phyloP scores from a whole-genome alignment of 345 rosid genomes.

The Melaleuca quinquenervia region DNA sequence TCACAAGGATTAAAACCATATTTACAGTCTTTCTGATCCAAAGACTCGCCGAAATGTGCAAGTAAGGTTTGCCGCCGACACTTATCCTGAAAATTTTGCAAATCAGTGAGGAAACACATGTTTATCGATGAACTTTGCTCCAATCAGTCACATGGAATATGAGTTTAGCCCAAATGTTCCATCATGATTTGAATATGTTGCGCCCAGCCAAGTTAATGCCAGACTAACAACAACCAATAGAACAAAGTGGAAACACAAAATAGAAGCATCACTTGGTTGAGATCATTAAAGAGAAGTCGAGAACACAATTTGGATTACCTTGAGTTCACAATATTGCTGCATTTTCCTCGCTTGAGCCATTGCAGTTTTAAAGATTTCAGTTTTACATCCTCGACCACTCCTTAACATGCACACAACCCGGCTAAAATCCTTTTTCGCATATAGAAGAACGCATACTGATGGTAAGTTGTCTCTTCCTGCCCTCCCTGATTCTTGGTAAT shows the following conservation, averaged over 20 bases:
- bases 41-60: conserved; percentile 69
- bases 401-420: conserved; percentile 87
- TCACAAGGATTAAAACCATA: conserved; percentile 61
- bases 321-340: conserved; percentile 80
- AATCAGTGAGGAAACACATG: not conserved
- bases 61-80: conserved; percentile 72
- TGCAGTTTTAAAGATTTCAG: conserved; percentile 58
- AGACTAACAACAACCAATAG: not conserved
- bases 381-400: conserved; percentile 56
- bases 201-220: not conserved
- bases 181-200: not conserved
- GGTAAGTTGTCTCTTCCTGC: conserved; percentile 78
- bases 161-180: not conserved
- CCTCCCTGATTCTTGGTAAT: conserved; percentile 94
- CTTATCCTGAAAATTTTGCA: conserved; percentile 30
- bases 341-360: conserved; percentile 89
- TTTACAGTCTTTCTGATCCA: conserved; percentile 41
- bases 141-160: not conserved
- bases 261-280: not conserved
- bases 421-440: conserved; percentile 93
- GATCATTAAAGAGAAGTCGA: not conserved
- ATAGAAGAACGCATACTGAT: conserved; percentile 57
- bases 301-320: conserved; percentile 25
- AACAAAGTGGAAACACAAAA: not conserved
- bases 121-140: not conserved